Evolutionary conservation across 768 basidiomycete species (phyloP), one percentile per base, ranked within the genome.

Genomic region (Lentinus tigrinus): DNA sequence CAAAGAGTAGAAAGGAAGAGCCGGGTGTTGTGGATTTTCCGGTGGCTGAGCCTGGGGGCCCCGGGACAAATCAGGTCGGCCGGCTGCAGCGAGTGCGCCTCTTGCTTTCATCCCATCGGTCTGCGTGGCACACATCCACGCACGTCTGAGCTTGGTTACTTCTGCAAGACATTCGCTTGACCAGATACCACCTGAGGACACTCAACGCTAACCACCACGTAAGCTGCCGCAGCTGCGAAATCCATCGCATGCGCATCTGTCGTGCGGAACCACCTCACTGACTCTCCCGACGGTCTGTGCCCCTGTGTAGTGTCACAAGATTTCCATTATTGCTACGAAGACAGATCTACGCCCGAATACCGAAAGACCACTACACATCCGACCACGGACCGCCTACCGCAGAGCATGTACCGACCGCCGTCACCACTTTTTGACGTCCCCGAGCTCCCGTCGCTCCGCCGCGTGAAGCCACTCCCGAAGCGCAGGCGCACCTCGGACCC

Each of bases 391-490:
- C 40, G 54, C 54, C 19, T 36, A 48, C 28, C 54, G 53, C 59
- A 58, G 67, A 67, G 65, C 51, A 85, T 85, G 84, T 80, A 83
- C 71, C 76, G 78, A 64, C 76, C 69, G 37, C 71, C 81, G 65
- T 81, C 85, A 53, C 82, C 85, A 52, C 75, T 83, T 63, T 85
- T 86, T 75, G 87, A 88, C 73, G 74, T 79, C 56, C 80, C 85
- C 63, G 85, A 87, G 67, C 81, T 85, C 69, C 81, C 83, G 42
- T 71, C 81, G 38, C 43, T 21, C 17, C 74, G 84, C 52, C 79
- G 89, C 63, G 80, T 91, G 66, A 91, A 90, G 69, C 90, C 91
- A 39, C 78, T 91, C 40, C 89, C 91, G 26, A 91, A 90, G 74
- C 82, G 90, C 63, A 80, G 85, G 60, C 83, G 86, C 59, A 85